phyloP scores from a whole-genome alignment of 257 asterid genomes.

The Schizonepeta tenuifolia region DNA sequence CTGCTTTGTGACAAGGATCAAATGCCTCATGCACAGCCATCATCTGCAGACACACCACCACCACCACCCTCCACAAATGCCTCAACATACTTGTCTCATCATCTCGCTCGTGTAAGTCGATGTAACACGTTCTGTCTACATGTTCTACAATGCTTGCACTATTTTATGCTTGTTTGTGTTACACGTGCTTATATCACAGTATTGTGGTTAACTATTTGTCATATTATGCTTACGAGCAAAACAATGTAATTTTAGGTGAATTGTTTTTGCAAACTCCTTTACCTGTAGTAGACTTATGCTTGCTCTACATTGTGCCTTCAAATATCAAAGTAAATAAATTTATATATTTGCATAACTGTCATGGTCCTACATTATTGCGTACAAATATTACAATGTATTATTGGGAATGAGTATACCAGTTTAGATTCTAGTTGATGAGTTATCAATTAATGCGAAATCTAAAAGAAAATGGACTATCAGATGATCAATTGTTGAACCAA shows the following conservation, averaged over 20 bases:
- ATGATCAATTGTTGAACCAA: no score
- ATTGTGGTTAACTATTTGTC: neutral
- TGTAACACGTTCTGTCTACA: neutral
- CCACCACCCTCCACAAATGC: neutral
- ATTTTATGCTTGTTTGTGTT: neutral
- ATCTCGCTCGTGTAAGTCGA: neutral
- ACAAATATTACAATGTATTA: no score
- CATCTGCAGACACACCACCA: neutral
- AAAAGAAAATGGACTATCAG: no score
- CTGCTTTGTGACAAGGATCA: neutral
- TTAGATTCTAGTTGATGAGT: no score
- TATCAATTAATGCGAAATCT: no score
- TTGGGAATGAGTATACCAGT: no score
- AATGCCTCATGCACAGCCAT: neutral
- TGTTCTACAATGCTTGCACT: neutral
- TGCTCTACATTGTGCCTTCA: no score
- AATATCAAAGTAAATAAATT: no score
- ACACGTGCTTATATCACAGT: neutral
- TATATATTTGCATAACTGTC: no score
- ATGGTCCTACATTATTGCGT: no score
- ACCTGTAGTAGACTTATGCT: no score
- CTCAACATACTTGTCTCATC: neutral
- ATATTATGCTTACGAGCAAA: neutral
- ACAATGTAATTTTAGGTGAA: neutral
- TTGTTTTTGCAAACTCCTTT: no score